Base-by-base conservation (phyloP, 257 asterid genomes). In the Nicotiana tomentosiformis region DNA sequence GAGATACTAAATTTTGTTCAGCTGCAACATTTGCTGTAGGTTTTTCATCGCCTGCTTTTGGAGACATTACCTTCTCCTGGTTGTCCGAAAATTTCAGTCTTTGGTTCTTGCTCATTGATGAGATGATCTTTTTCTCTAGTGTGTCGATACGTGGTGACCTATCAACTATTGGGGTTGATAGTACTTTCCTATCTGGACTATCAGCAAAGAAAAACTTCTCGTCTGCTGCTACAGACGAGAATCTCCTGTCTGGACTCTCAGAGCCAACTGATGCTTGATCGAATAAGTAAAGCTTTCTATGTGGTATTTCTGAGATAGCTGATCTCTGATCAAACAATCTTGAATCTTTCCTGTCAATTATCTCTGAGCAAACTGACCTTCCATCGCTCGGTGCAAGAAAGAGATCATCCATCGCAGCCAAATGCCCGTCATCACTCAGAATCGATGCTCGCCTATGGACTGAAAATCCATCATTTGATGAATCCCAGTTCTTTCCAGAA, bases 331-430 rank as follows among this genome's bases (percentile, higher is more conserved):
- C 83, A 39, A 70, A 32, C 46, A 65, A 81, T 66, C 83, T 70
- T 39, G 77, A 29, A 46, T 81, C 83, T 43, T 81, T 81, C 78
- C 78, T 66, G 83, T 81, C 78, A 17, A 81, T 81, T 11, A 81
- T 66, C 51, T 81, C 83, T 0, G 83, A 81, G 78, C 91, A 92
- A 76, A 90, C 93, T 1, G 95, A 91, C 72, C 93, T 87, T 57
- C 87, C 88, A 56, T 90, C 97, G 58, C 91, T 87, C 1, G 91
- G 91, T 23, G 83, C 86, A 10, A 87, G 88, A 87, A 92, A 92
- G 23, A 93, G 88, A 86, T 93, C 98, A 84, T 95, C 97, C 85
- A 91, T 92, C n/a, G 87, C 87, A 14, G 92, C 86, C 85, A 91
- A 39, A 67, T 89, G 90, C 85, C 79, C 78, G 17, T 77, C 82